Evolutionary conservation across 106 monocot species (phyloP).

Genomic region (Dendrobium officinale): DNA sequence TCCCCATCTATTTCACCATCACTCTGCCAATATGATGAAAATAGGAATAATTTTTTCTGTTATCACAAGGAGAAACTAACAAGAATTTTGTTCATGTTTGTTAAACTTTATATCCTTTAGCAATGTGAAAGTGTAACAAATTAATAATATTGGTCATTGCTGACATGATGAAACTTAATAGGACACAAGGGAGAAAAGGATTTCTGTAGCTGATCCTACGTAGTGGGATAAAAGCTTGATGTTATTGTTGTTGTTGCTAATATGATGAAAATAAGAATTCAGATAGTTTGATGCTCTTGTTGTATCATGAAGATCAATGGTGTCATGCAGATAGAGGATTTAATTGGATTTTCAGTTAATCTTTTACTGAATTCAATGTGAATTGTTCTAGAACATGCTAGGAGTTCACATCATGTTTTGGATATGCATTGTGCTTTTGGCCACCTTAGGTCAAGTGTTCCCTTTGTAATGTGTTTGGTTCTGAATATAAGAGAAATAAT

Average conservation of each 20-base stretch:
- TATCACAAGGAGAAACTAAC: neutral
- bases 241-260: neutral
- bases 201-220: no score
- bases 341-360: neutral
- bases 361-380: no score
- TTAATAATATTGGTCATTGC: neutral
- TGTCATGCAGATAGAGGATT: neutral
- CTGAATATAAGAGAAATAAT: neutral
- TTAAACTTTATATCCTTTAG: neutral
- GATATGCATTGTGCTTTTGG: neutral
- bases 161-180: neutral
- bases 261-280: neutral
- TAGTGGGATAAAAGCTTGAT: no score
- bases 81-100: neutral
- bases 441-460: neutral
- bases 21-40: neutral
- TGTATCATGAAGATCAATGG: neutral
- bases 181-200: no score
- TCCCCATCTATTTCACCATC: no score
- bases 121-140: neutral
- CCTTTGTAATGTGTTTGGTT: no score
- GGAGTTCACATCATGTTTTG: no score
- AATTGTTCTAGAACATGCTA: no score
- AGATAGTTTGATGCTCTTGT: slow-evolving; percentile 2
- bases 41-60: neutral